Percentiles rank a stretch among this genome's conserved stretches.
These are phyloP conservation scores for Rhododendron vialii DNA, from an alignment of 148 eudicot species.

Conservation along the genomic window DNA sequence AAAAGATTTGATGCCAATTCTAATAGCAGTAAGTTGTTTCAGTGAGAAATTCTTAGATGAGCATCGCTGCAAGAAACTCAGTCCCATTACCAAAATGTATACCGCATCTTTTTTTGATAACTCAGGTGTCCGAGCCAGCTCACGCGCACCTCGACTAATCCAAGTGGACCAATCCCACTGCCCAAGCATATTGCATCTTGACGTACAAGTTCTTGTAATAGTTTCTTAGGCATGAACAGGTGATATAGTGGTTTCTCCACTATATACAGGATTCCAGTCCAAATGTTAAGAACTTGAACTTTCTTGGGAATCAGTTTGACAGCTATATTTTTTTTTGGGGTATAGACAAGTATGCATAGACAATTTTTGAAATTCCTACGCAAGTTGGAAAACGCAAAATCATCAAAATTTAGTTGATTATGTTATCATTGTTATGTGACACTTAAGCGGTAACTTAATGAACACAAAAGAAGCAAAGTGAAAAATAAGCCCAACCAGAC, in stretches of 20 bases:
- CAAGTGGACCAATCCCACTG: background rate
- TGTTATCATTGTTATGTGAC: background rate
- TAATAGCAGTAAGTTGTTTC: background rate
- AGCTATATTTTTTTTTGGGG: background rate
- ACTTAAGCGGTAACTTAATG: background rate
- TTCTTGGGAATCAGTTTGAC: background rate
- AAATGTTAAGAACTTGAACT: background rate
- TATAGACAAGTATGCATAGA: background rate
- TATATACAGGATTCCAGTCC: background rate
- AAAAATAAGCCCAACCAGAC: background rate
- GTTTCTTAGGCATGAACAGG: background rate
- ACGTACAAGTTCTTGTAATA: background rate
- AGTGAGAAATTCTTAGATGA: background rate
- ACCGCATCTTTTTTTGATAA: too few species aligned
- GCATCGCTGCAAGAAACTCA: background rate
- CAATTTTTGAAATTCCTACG: background rate
- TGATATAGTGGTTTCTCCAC: background rate
- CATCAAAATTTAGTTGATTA: background rate
- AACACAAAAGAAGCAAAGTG: background rate
- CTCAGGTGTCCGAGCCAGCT: too few species aligned
- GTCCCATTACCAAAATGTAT: background rate
- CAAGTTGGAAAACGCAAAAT: background rate
- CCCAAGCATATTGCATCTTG: background rate
- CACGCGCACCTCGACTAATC: background rate
- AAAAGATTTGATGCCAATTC: background rate